These are phyloP conservation scores for Cucumis hystrix DNA, from an alignment of 306 rosid genomes.

Conservation along the genomic window DNA sequence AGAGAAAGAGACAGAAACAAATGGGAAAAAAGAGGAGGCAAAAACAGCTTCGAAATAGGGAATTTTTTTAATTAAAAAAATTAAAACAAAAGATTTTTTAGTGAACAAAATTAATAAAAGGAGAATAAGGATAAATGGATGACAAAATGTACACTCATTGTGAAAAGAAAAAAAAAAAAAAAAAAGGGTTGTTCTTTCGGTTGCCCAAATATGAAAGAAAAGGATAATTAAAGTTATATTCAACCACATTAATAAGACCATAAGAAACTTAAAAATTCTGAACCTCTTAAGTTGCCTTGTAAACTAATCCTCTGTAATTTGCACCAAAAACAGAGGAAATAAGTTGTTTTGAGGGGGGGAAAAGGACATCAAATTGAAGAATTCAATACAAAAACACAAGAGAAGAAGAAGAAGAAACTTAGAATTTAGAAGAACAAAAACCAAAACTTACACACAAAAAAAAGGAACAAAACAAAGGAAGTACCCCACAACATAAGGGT, in stretches of 20 bases:
- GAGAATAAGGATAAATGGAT: background rate
- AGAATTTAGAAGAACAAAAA: background rate
- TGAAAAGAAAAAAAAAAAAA: background rate
- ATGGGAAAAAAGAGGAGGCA: slow-evolving; percentile 15
- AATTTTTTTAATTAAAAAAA: background rate
- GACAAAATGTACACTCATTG: background rate
- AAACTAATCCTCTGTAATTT: background rate
- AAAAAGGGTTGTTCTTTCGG: slow-evolving; percentile 45
- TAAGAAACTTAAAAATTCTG: slow-evolving; percentile 1
- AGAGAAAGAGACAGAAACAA: slow-evolving; percentile 4
- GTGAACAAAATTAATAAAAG: background rate
- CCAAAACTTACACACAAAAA: background rate
- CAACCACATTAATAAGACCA: background rate
- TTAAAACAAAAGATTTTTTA: background rate
- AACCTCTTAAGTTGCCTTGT: slow-evolving; percentile 1
- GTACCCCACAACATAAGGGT: slow-evolving; percentile 9
- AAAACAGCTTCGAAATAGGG: slow-evolving; percentile 10
- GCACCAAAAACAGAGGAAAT: background rate
- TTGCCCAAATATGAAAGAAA: slow-evolving; percentile 58
- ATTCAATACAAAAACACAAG: background rate
- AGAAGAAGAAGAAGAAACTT: background rate
- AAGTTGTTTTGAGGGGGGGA: background rate
- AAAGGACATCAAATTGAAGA: background rate
- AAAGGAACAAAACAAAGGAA: slow-evolving; percentile 5
- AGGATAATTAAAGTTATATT: slow-evolving; percentile 42